These are phyloP conservation scores for Quercus phellos DNA, from an alignment of 331 rosid genomes.

Conservation along the genomic window DNA sequence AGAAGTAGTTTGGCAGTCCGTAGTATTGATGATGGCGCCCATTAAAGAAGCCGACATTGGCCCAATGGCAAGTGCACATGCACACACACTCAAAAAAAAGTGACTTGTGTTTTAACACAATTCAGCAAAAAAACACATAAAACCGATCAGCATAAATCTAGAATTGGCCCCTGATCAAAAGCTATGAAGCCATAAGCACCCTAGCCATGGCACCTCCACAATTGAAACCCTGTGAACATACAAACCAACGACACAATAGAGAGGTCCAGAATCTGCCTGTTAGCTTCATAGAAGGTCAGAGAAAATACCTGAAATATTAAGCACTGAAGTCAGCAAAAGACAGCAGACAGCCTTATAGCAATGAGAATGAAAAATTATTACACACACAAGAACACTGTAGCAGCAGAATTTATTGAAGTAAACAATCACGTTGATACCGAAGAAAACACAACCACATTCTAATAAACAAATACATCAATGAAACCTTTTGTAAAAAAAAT, in stretches of 20 bases:
- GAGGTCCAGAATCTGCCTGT: conserved; percentile 78
- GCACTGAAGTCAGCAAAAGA: conserved; percentile 62
- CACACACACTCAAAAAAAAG: not conserved
- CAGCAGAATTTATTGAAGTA: not conserved
- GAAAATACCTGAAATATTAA: conserved; percentile 97
- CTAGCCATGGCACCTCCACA: conserved; percentile 37
- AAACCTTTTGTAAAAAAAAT: not conserved
- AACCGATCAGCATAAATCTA: conserved; percentile 22
- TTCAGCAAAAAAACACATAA: conserved; percentile 16
- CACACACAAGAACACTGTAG: no score
- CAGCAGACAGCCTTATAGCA: not conserved
- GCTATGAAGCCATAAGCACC: conserved; percentile 35
- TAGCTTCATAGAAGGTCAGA: conserved; percentile 95
- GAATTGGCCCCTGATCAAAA: conserved; percentile 26
- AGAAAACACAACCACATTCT: not conserved
- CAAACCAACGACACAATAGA: conserved; percentile 82
- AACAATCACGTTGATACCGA: not conserved
- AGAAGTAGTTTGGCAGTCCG: conserved; percentile 8
- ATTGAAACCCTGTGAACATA: conserved; percentile 70
- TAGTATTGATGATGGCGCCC: conserved; percentile 11
- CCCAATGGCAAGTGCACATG: not conserved
- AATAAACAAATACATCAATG: not conserved
- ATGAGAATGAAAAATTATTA: no score
- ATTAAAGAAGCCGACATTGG: conserved; percentile 2
- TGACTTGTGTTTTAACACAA: not conserved